Conservation (phyloP, 768 basidiomycete genomes). For the Asterophora lycoperdoides region DNA sequence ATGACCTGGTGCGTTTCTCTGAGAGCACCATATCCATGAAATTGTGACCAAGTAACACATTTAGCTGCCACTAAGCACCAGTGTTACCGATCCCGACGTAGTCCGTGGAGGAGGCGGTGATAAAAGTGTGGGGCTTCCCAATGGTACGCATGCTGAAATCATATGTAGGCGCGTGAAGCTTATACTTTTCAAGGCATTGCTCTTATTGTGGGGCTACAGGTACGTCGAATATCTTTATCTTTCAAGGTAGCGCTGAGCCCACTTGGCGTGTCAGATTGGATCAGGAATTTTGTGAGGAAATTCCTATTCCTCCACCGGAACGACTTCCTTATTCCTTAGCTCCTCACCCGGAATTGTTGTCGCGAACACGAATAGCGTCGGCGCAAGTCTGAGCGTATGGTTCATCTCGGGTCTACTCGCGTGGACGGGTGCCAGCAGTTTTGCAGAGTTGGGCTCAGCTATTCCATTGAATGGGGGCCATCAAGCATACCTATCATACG, state of each 20-base stretch:
- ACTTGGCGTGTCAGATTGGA: constrained; percentile 53
- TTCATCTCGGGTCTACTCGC: constrained; percentile 74
- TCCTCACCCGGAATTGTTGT: constrained; percentile 92
- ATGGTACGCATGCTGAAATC: constrained; percentile 47
- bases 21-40: not conserved
- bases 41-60: not conserved
- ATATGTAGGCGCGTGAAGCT: not conserved
- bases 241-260: not conserved
- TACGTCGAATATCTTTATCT: constrained; percentile 23
- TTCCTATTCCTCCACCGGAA: not conserved
- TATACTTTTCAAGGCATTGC: constrained; percentile 59
- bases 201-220: constrained; percentile 79
- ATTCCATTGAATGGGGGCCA: constrained; percentile 75
- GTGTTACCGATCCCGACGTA: constrained; percentile 65
- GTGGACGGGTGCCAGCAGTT: constrained; percentile 96
- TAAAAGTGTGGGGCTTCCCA: constrained; percentile 72
- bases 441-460: constrained; percentile 85
- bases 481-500: constrained; percentile 83
- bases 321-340: constrained; percentile 34
- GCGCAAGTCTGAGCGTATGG: constrained; percentile 88
- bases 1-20: constrained; percentile 43
- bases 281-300: constrained; percentile 84
- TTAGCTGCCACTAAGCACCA: constrained; percentile 67
- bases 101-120: constrained; percentile 47
- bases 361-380: constrained; percentile 84